phyloP scores from a whole-genome alignment of 352 stramenopile species.

The Phytophthora sojae region DNA sequence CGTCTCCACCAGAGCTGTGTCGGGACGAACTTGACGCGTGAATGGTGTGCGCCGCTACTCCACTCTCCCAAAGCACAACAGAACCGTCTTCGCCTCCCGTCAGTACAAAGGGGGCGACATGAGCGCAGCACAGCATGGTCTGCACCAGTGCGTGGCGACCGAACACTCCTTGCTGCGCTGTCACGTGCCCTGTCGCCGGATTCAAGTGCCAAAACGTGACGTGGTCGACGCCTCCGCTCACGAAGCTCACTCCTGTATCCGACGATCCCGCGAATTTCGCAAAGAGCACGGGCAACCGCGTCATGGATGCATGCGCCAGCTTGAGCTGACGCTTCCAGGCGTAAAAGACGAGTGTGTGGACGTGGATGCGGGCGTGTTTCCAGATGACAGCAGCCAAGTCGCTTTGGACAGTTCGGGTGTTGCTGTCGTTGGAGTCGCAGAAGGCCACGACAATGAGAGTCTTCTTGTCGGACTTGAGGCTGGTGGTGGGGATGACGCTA shows the following conservation, averaged over 20 bases:
- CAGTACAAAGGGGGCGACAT: constrained; percentile 55
- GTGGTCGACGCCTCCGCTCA: constrained; percentile 77
- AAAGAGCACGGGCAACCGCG: constrained; percentile 63
- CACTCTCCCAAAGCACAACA: constrained; percentile 67
- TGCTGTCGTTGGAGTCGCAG: constrained; percentile 25
- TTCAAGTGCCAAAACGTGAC: constrained; percentile 72
- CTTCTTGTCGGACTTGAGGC: constrained; percentile 1
- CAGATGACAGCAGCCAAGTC: constrained; percentile 66
- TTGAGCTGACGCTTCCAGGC: constrained; percentile 49
- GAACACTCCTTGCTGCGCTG: constrained; percentile 68
- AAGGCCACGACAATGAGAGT: constrained; percentile 43
- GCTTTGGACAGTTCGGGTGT: constrained; percentile 23
- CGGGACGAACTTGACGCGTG: constrained; percentile 4
- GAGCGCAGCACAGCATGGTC: constrained; percentile 52
- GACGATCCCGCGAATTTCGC: constrained; percentile 47
- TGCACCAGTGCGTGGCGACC: constrained; percentile 66
- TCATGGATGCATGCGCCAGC: constrained; percentile 54
- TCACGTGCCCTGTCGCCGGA: constrained; percentile 52
- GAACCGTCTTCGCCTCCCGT: constrained; percentile 59
- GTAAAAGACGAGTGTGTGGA: constrained; percentile 61
- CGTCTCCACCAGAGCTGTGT: constrained; percentile 15
- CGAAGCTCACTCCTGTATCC: constrained; percentile 40
- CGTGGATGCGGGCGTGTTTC: constrained; percentile 45
- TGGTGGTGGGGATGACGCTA: constrained; percentile 7
- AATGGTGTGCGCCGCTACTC: constrained; percentile 55